Conservation (phyloP, 225 moss, liverwort and hornwort species). For the Rhytidiadelphus loreus region DNA sequence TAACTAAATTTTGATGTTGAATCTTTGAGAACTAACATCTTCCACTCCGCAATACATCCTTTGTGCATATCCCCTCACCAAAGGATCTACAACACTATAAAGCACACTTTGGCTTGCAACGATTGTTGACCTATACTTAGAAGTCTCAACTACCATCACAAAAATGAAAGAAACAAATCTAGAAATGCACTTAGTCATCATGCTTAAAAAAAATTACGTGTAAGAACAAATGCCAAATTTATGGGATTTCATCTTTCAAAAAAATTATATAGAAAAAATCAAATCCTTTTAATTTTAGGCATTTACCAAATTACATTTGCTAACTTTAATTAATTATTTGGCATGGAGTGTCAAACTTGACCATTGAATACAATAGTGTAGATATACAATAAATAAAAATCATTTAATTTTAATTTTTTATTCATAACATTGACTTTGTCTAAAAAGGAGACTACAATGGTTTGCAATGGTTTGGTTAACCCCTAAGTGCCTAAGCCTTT, state of each 20-base stretch:
- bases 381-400: background rate
- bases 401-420: background rate
- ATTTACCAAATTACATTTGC: background rate
- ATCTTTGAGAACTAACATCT: background rate
- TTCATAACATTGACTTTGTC: background rate
- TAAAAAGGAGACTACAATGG: background rate
- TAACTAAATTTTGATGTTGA: background rate
- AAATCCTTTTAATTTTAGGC: background rate
- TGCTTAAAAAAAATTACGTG: background rate
- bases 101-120: fast-evolving
- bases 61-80: fast-evolving
- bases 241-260: background rate
- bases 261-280: too few relatives aligned
- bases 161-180: background rate
- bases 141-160: background rate
- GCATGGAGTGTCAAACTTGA: fast-evolving
- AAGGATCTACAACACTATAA: background rate
- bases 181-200: fast-evolving
- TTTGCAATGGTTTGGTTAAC: background rate
- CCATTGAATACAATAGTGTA: fast-evolving
- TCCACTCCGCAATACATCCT: background rate
- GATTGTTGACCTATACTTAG: fast-evolving
- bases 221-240: background rate
- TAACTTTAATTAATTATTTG: background rate
- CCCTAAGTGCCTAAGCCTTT: too few relatives aligned